phyloP scores from a whole-genome alignment of 1,284 basidiomycete genomes.

The Sparassis latifolia region DNA sequence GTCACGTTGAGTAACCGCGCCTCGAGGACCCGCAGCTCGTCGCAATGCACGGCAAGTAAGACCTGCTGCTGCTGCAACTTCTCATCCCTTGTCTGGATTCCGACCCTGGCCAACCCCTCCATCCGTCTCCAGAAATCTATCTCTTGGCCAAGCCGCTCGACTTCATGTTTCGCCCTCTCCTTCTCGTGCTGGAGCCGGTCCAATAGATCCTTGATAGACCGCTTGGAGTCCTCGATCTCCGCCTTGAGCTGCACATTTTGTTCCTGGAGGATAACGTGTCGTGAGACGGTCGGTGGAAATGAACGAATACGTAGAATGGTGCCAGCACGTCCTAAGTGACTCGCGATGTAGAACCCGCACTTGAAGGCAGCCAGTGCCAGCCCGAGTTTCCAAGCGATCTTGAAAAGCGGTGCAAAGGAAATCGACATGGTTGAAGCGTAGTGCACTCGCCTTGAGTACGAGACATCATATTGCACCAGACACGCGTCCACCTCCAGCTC shows the following conservation, averaged over 20 bases:
- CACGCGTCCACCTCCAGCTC: background rate
- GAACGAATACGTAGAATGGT: background rate
- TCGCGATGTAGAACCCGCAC: conserved; percentile 11
- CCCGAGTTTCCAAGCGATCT: conserved; percentile 15
- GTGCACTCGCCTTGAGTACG: background rate
- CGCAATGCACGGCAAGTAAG: conserved; percentile 9
- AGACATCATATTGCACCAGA: background rate
- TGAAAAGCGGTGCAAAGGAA: conserved; percentile 9
- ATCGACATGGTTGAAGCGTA: background rate
- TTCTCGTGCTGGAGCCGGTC: conserved; percentile 6
- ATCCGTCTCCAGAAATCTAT: conserved; percentile 14
- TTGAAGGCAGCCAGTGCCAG: conserved; percentile 13
- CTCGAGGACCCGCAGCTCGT: conserved; percentile 9
- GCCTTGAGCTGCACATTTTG: conserved; percentile 10
- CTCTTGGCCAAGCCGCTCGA: conserved; percentile 6
- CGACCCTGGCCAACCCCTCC: conserved; percentile 12
- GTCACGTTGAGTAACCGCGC: conserved; percentile 3
- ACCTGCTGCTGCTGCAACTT: conserved; percentile 7
- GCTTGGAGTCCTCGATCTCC: conserved; percentile 9
- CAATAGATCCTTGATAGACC: conserved; percentile 8
- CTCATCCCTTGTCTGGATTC: conserved; percentile 8
- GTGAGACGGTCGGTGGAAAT: background rate
- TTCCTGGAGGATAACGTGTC: conserved; percentile 5
- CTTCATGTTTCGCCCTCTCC: conserved; percentile 5
- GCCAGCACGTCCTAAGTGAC: background rate